Evolutionary conservation across 1,139 yeast species (phyloP).

Genomic region (Arxiozyma telluris): DNA sequence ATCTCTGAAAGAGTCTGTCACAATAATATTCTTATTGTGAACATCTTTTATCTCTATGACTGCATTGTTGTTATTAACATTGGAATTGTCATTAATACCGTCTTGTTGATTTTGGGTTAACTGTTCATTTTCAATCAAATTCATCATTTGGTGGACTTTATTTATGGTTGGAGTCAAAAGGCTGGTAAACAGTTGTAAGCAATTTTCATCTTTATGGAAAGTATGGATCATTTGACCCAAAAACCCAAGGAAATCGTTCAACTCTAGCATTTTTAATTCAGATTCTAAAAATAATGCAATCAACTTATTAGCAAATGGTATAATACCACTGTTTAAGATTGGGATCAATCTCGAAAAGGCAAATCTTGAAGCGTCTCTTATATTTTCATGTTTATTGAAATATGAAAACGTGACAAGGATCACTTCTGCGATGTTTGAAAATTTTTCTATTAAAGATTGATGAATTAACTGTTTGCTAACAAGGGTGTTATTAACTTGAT

Average conservation of each 20-base stretch:
- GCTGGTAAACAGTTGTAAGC: constrained; percentile 66
- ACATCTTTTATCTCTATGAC: constrained; percentile 10
- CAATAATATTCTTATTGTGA: constrained; percentile 34
- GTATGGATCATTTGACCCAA: constrained; percentile 81
- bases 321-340: constrained; percentile 48
- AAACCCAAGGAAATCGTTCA: constrained; percentile 75
- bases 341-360: constrained; percentile 83
- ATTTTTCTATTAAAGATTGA: constrained; percentile 38
- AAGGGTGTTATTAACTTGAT: constrained; percentile 30
- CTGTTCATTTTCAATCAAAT: constrained; percentile 28
- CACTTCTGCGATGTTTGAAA: constrained; percentile 70
- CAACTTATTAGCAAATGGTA: constrained; percentile 58
- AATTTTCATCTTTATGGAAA: constrained; percentile 55
- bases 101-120: constrained; percentile 1
- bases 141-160: constrained; percentile 50
- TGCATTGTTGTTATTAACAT: constrained; percentile 1
- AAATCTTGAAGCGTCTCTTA: constrained; percentile 81
- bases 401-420: constrained; percentile 76
- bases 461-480: constrained; percentile 24
- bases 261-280: constrained; percentile 54
- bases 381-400: constrained; percentile 53
- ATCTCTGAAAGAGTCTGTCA: constrained; percentile 48
- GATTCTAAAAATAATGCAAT: constrained; percentile 64
- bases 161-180: constrained; percentile 64
- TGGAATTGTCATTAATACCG: constrained; percentile 14